These are phyloP conservation scores for Phaeophleospora eucalypticola DNA, from an alignment of 2,329 filamentous ascomycete species.

Conservation along the genomic window DNA sequence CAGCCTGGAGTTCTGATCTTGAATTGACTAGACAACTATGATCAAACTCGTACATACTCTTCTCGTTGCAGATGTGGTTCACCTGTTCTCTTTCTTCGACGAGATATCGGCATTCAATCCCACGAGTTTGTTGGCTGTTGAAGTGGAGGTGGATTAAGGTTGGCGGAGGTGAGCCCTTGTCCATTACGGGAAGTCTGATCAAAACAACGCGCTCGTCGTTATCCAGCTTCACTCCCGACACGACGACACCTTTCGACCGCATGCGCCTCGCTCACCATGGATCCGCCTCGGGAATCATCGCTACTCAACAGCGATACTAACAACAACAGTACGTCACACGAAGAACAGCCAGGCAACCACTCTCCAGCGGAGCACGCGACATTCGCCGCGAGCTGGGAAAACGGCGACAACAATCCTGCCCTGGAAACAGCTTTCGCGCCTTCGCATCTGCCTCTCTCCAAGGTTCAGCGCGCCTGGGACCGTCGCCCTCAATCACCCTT, in stretches of 20 bases:
- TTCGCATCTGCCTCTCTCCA: conserved; percentile 38
- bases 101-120: too few relatives aligned
- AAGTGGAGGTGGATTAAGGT: too few relatives aligned
- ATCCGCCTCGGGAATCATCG: not conserved
- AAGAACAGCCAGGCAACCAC: not conserved
- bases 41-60: too few relatives aligned
- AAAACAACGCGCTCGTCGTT: not conserved
- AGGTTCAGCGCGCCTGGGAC: conserved; percentile 48
- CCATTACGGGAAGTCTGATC: not conserved
- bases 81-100: too few relatives aligned
- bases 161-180: not conserved
- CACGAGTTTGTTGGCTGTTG: not conserved
- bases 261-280: not conserved
- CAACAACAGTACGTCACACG: not conserved
- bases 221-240: not conserved
- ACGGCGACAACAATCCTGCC: conserved; percentile 25
- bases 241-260: not conserved
- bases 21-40: too few relatives aligned
- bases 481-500: conserved; percentile 42
- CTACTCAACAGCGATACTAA: not conserved
- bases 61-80: too few relatives aligned
- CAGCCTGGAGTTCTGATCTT: too few relatives aligned
- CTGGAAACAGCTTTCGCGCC: conserved; percentile 42
- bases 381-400: conserved; percentile 33
- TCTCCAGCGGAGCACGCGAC: not conserved